phyloP scores from a whole-genome alignment of 2,329 filamentous ascomycete genomes.

The Metarhizium anisopliae region DNA sequence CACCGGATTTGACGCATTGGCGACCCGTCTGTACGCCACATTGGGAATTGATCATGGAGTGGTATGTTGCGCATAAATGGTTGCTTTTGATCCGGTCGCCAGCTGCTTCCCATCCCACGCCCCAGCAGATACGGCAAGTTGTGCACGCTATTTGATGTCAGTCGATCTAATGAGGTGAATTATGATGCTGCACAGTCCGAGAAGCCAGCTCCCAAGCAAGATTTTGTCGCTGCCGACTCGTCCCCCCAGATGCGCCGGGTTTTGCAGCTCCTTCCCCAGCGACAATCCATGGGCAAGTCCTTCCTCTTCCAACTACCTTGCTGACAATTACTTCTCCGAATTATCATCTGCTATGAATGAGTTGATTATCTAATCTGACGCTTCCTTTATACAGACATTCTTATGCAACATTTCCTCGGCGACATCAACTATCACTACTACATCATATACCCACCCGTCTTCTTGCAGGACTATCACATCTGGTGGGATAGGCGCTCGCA shows the following conservation, averaged over 20 bases:
- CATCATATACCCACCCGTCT: constrained; percentile 21
- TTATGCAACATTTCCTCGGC: constrained; percentile 19
- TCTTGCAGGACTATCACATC: constrained; percentile 19
- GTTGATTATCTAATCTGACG: neutral
- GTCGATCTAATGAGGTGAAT: neutral
- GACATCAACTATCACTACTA: constrained; percentile 25
- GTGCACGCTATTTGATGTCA: neutral
- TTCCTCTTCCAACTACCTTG: neutral
- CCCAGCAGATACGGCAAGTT: neutral
- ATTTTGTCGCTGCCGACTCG: constrained; percentile 11
- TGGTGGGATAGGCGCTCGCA: constrained; percentile 19
- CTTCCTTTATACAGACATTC: constrained; percentile 13
- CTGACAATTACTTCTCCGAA: neutral
- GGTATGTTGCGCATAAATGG: constrained; percentile 1
- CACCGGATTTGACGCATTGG: constrained; percentile 12
- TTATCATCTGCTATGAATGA: neutral
- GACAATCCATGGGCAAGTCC: constrained; percentile 17
- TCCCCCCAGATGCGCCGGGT: constrained; percentile 15
- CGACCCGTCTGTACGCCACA: constrained; percentile 13
- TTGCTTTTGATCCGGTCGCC: neutral
- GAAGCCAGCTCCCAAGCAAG: constrained; percentile 9
- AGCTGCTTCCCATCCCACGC: neutral
- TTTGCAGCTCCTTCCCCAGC: constrained; percentile 15
- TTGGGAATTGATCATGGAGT: constrained; percentile 12
- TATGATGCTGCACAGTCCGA: constrained; percentile 7